Evolutionary conservation across 2,329 filamentous ascomycete species (phyloP).

Genomic region (Magnaporthiopsis poae): DNA sequence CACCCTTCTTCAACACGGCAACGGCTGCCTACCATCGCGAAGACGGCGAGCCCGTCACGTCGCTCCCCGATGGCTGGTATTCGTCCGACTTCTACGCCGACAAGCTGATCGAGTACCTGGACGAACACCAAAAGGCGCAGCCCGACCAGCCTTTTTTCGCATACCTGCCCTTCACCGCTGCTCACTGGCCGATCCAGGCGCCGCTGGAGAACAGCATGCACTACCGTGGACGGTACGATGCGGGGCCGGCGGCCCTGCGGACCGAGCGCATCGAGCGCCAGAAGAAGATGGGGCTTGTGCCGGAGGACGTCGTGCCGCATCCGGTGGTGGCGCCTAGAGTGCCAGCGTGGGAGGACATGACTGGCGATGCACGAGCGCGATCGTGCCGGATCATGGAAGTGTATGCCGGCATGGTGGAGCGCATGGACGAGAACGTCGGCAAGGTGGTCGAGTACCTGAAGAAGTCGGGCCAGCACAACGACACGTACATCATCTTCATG

Average conservation of each 20-base stretch:
- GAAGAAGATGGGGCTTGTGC: slow-evolving; percentile 45
- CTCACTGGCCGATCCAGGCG: slow-evolving; percentile 54
- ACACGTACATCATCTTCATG: slow-evolving; percentile 56
- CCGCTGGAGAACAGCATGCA: slow-evolving; percentile 44
- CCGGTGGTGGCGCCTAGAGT: slow-evolving; percentile 34
- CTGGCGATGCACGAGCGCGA: slow-evolving; percentile 33
- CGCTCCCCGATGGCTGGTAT: slow-evolving; percentile 40
- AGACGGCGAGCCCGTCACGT: slow-evolving; percentile 14
- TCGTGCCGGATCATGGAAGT: slow-evolving; percentile 49
- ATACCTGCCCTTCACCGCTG: slow-evolving; percentile 51
- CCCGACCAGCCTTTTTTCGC: slow-evolving; percentile 43
- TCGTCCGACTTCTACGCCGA: slow-evolving; percentile 42
- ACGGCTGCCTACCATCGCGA: slow-evolving; percentile 22
- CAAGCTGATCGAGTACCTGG: slow-evolving; percentile 41
- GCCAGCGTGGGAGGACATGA: slow-evolving; percentile 38
- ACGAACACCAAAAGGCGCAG: slow-evolving; percentile 30
- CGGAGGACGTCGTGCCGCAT: slow-evolving; percentile 38
- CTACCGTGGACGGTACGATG: slow-evolving; percentile 39
- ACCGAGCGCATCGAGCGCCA: slow-evolving; percentile 42
- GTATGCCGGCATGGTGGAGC: slow-evolving; percentile 55
- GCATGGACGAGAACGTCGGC: slow-evolving; percentile 51
- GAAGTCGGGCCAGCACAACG: slow-evolving; percentile 47
- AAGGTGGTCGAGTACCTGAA: slow-evolving; percentile 48
- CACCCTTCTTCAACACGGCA: slow-evolving; percentile 28
- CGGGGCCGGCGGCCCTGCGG: slow-evolving; percentile 48